Percentiles rank a stretch among this genome's conserved stretches.
phyloP scores from a whole-genome alignment of 768 basidiomycete species.

The Austroboletus festivus region DNA sequence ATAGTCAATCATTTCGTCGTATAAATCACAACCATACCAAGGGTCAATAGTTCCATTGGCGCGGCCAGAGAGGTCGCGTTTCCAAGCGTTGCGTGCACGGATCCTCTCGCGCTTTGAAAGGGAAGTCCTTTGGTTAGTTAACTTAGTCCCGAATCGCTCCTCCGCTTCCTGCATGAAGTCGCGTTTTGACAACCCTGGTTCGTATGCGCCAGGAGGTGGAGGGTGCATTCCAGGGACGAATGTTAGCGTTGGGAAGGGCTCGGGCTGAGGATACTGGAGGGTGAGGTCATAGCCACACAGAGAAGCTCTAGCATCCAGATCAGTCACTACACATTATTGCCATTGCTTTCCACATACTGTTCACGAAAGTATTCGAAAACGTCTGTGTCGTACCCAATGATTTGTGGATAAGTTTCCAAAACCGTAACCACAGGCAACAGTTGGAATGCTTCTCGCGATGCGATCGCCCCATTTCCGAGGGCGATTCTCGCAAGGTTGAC shows the following conservation, averaged over 20 bases:
- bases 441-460: constrained; percentile 47
- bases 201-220: no score
- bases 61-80: constrained; percentile 48
- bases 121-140: constrained; percentile 14
- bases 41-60: constrained; percentile 58
- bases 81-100: constrained; percentile 29
- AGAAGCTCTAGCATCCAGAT: constrained; percentile 50
- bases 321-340: not conserved
- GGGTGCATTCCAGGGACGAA: not conserved
- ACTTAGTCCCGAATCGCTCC: constrained; percentile 2
- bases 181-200: constrained; percentile 11
- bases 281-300: constrained; percentile 67
- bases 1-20: constrained; percentile 67
- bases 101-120: constrained; percentile 17
- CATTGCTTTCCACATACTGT: constrained; percentile 45
- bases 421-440: constrained; percentile 52
- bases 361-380: constrained; percentile 66
- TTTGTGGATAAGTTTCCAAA: constrained; percentile 71
- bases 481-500: constrained; percentile 63
- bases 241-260: constrained; percentile 41
- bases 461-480: constrained; percentile 64
- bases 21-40: constrained; percentile 59
- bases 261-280: constrained; percentile 64
- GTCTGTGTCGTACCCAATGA: constrained; percentile 67
- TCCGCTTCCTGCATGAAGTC: constrained; percentile 11